Evolutionary conservation across 2,329 filamentous ascomycete species (phyloP).

Genomic region (Venturia oleaginea): DNA sequence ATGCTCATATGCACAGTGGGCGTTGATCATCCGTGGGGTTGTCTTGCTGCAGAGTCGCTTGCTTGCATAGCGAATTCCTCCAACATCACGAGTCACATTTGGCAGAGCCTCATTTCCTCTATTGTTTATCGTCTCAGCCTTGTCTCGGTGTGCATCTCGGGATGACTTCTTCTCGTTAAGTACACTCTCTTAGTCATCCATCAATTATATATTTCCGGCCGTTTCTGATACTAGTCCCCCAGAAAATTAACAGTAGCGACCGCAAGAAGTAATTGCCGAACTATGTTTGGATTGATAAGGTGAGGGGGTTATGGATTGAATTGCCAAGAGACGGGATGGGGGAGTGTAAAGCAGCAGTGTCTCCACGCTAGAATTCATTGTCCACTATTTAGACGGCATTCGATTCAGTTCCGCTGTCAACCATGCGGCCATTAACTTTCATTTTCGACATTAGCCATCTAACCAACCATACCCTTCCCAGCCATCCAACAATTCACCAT

Average conservation of each 20-base stretch:
- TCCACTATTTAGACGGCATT: neutral
- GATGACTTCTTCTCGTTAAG: too few relatives aligned
- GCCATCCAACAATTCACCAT: neutral
- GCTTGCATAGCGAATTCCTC: neutral
- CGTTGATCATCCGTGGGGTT: conserved; percentile 2
- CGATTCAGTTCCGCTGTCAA: neutral
- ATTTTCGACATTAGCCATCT: neutral
- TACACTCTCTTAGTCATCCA: too few relatives aligned
- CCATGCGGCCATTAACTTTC: neutral
- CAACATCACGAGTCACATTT: neutral
- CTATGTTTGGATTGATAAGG: too few relatives aligned
- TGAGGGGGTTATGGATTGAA: too few relatives aligned
- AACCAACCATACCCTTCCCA: neutral
- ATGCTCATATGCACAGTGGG: neutral
- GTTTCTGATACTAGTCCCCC: too few relatives aligned
- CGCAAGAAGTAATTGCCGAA: too few relatives aligned
- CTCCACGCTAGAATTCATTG: neutral
- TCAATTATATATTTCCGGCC: too few relatives aligned
- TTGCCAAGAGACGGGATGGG: neutral
- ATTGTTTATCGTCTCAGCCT: neutral
- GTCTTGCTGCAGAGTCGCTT: neutral
- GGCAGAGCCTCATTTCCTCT: too few relatives aligned
- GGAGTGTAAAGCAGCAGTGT: neutral
- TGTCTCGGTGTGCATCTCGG: neutral
- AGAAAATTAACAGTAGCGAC: too few relatives aligned